Base-by-base conservation (phyloP, 306 rosid genomes). In the Cucumis cinereus region DNA sequence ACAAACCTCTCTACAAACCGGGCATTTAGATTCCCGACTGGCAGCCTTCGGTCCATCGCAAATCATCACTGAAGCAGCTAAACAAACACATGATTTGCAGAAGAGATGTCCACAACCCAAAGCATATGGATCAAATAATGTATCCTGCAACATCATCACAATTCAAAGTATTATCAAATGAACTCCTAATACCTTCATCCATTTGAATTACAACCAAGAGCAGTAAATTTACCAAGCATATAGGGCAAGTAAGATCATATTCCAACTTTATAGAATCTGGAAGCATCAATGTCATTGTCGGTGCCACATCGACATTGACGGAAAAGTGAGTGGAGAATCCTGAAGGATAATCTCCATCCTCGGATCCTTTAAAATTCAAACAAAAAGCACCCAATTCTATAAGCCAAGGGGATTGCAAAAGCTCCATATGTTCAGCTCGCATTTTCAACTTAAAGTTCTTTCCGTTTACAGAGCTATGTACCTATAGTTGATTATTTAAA, bases 1-100 rank as follows among this genome's bases (percentile, higher is more conserved):
- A 61, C 87, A 80, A 77, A 91, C 98, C 96, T 93, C 93, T 85
- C 98, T 91, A 92, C 98, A 93, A 81, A 88, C 79, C 24, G 98
- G 91, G 80, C 97, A 93, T 82, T 88, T 91, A 12, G 90, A 80
- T 59, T 87, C 88, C 7, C 45, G 77, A 78, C 57, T 77, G 61
- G 97, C 97, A 66, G 87, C 77, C 85, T 87, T 93, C 45, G 83
- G 90, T 79, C 97, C 96, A 79, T 91, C 85, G 68, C 90, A 93
- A 36, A 87, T 86, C 89, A 83, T 81, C 79, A 91, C 90, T 47
- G 96, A 85, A 64, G 94, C 96, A 72, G 97, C 92, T 22, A 96
- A 87, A 86, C 98, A 93, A 81, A 88, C 93, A 81, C 98, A 93
- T 40, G 96, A 84, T 80, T 93, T 93, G 89, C 97, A 93, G 76